Conservation (phyloP, 805 yeast genomes). For the Starmera pachycereana region DNA sequence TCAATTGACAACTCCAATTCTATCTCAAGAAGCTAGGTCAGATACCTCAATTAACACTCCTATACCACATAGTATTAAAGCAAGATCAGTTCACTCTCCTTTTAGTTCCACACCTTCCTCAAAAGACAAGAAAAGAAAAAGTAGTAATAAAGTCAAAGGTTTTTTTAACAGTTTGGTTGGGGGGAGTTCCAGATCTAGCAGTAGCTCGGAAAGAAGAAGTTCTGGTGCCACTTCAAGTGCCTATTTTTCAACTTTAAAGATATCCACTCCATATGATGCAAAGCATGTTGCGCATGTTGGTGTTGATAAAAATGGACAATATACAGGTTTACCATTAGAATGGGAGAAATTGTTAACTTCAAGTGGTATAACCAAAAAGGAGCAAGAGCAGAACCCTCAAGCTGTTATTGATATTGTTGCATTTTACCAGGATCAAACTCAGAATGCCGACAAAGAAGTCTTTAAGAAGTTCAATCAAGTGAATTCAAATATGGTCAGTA, state of each 20-base stretch:
- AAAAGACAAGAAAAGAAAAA: constrained; percentile 21
- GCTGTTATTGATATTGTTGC: constrained; percentile 89
- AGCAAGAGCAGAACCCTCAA: constrained; percentile 85
- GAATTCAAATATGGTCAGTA: constrained; percentile 16
- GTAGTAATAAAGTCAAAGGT: constrained; percentile 45
- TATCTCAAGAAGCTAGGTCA: neutral
- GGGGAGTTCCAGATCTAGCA: constrained; percentile 9
- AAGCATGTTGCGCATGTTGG: constrained; percentile 93
- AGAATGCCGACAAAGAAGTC: constrained; percentile 30
- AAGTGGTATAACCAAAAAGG: constrained; percentile 80
- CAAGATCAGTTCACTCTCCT: constrained; percentile 17
- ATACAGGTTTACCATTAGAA: constrained; percentile 85
- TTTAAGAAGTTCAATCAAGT: constrained; percentile 27
- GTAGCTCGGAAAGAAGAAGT: constrained; percentile 18
- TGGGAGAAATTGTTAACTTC: constrained; percentile 82
- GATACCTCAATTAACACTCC: neutral
- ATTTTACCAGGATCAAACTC: constrained; percentile 59
- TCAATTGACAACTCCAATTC: constrained; percentile 7
- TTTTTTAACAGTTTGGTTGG: constrained; percentile 39
- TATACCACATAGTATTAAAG: neutral
- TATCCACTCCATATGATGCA: constrained; percentile 87
- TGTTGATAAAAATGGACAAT: constrained; percentile 75
- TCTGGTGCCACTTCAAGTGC: constrained; percentile 8
- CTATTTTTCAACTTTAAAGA: constrained; percentile 29
- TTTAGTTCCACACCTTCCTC: constrained; percentile 7